Evolutionary conservation across 208 protist species (phyloP).

Genomic region (Leishmania major): DNA sequence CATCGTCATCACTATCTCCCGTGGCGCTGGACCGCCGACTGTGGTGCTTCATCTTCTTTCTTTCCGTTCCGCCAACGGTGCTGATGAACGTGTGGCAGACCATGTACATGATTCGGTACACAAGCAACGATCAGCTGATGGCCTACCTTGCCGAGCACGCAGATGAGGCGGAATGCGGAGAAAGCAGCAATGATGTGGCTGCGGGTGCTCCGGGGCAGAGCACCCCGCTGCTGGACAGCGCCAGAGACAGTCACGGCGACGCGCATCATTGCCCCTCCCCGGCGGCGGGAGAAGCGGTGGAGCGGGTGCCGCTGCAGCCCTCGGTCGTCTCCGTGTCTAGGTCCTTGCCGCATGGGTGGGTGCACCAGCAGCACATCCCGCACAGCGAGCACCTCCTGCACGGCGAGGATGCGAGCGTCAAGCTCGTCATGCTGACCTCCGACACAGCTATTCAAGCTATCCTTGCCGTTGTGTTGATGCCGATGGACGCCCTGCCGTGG

Average conservation of each 20-base stretch:
- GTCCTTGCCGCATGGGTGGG: neutral
- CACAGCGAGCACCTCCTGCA: conserved; percentile 18
- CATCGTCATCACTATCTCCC: neutral
- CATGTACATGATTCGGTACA: conserved; percentile 76
- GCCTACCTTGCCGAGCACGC: conserved; percentile 11
- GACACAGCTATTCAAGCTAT: conserved; percentile 48
- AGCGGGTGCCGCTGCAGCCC: neutral
- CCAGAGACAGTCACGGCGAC: neutral
- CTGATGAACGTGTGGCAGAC: conserved; percentile 80
- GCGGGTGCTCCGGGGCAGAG: neutral
- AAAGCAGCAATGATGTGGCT: neutral
- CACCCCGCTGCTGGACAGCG: neutral
- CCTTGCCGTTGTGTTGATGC: conserved; percentile 38
- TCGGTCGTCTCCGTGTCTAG: neutral
- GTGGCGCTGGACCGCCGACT: conserved; percentile 18
- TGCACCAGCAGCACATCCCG: neutral
- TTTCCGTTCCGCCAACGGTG: conserved; percentile 68
- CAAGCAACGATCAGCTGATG: conserved; percentile 30
- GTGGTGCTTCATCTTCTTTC: conserved; percentile 76
- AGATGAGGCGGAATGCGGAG: conserved; percentile 3
- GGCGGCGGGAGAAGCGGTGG: neutral
- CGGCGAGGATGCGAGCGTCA: conserved; percentile 53
- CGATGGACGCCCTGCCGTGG: conserved; percentile 61
- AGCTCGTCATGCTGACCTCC: conserved; percentile 58
- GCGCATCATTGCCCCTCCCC: neutral